Conservation (phyloP, 2,329 filamentous ascomycete genomes). For the Alternaria sp. region DNA sequence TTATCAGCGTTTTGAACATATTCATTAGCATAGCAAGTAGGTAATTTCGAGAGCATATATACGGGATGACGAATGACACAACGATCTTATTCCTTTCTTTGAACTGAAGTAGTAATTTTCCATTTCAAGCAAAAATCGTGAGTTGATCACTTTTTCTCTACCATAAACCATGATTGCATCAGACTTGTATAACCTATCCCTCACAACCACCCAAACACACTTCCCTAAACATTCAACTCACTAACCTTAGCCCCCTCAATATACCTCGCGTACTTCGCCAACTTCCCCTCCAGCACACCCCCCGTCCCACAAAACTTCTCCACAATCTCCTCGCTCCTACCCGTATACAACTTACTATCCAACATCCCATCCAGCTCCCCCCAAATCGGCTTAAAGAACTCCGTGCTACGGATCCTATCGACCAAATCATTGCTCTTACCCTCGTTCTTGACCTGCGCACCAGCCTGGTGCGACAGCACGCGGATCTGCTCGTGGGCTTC, state of each 20-base stretch:
- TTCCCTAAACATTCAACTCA: constrained; percentile 42
- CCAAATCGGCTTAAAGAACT: constrained; percentile 77
- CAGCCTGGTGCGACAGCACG: constrained; percentile 79
- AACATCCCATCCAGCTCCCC: constrained; percentile 72
- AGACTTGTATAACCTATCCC: too few relatives aligned
- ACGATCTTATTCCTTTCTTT: too few relatives aligned
- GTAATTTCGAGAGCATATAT: not conserved
- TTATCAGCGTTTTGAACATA: not conserved
- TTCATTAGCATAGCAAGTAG: not conserved
- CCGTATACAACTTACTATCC: constrained; percentile 66
- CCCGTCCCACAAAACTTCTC: constrained; percentile 30
- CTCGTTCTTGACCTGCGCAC: constrained; percentile 71
- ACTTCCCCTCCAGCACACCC: constrained; percentile 40
- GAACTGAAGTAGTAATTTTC: too few relatives aligned
- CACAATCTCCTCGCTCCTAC: constrained; percentile 52
- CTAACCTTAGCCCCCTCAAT: constrained; percentile 38
- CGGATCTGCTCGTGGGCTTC: constrained; percentile 86
- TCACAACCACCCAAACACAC: too few relatives aligned
- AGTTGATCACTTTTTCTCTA: too few relatives aligned
- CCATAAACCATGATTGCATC: too few relatives aligned
- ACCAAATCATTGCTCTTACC: constrained; percentile 83
- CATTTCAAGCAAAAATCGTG: too few relatives aligned
- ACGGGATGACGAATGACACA: not conserved
- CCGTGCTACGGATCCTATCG: constrained; percentile 72
- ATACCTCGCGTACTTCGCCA: constrained; percentile 61